These are phyloP conservation scores for Leccinum fallax DNA, from an alignment of 1,284 basidiomycete genomes.

Conservation along the genomic window DNA sequence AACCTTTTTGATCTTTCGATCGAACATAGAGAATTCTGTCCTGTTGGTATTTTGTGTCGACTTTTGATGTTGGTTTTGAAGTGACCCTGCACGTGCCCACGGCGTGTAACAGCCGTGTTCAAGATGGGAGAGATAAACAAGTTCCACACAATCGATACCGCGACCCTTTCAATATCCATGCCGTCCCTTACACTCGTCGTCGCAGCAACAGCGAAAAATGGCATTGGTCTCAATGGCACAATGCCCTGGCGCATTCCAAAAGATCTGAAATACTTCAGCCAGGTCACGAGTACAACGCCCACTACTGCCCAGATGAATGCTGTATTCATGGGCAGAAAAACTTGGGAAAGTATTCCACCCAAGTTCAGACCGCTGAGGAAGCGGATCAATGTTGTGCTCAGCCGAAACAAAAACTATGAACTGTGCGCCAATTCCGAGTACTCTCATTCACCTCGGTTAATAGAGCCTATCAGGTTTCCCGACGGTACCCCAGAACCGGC, in stretches of 20 bases:
- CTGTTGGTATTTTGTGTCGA: not conserved
- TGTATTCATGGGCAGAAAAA: constrained; percentile 96
- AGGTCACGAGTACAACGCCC: constrained; percentile 68
- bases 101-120: no score
- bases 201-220: constrained; percentile 85
- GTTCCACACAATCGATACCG: not conserved
- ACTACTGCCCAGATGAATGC: constrained; percentile 64
- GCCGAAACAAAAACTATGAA: constrained; percentile 60
- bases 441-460: constrained; percentile 6
- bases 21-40: not conserved
- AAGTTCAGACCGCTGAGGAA: constrained; percentile 84
- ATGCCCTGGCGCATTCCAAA: constrained; percentile 90
- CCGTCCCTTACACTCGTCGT: constrained; percentile 87
- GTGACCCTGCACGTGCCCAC: not conserved
- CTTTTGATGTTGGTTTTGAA: not conserved
- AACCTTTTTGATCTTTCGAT: not conserved
- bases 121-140: not conserved
- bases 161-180: constrained; percentile 30
- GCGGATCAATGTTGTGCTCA: constrained; percentile 84
- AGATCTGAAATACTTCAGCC: constrained; percentile 94
- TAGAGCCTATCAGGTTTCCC: constrained; percentile 16
- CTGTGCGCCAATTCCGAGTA: constrained; percentile 52
- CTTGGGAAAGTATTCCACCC: constrained; percentile 96
- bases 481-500: constrained; percentile 4
- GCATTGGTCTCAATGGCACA: constrained; percentile 78